Base-by-base conservation (phyloP, 208 protist genomes). In the Lotmaria passim region DNA sequence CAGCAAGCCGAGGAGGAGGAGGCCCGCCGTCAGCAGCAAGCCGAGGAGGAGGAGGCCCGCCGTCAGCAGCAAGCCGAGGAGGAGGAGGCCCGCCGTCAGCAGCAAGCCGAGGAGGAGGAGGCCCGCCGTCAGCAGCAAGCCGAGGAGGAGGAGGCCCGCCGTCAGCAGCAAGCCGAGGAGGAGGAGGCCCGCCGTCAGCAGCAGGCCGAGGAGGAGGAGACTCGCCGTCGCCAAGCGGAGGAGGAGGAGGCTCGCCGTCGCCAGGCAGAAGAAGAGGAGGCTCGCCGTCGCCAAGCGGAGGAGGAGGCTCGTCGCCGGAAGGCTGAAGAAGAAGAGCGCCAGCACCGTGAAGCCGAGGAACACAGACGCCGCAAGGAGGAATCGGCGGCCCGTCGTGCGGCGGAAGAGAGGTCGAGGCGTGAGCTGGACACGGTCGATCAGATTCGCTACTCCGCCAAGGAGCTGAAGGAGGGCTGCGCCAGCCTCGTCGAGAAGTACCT, bases 401-500 rank as follows among this genome's bases (percentile, higher is more conserved):
- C 34, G 0, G 58, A 50, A 24, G 73, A 69, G 48, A 64, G 33
- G 58, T 24, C 24, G 14, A 72, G 68, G 62, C 67, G 52, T 28
- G 62, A 44, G 51, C 26, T 77, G 0, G 70, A 78, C 38, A 52
- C 72, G 0, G 58, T 74, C 6, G 62, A 66, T 14, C 19, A 28
- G 59, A 75, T 79, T 46, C 78, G 69, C 11, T 36, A 23, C 34
- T 23, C 58, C 0, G 78, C 78, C 4, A 69, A 66, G 65, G 46
- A 70, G 36, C 61, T 76, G 21, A 61, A 60, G 43, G 73, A 69
- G 30, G 80, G 80, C 28, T 85, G 80, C 43, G 68, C 55, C 31
- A 57, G 34, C 28, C 7, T 21, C 6, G 69, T 81, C 7, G 48
- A 75, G 50, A 55, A 70, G 53, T 86, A 86, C 65, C 73, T 86